Evolutionary conservation across 2,329 filamentous ascomycete genomes (phyloP).

Genomic region (Penicillium sp.): DNA sequence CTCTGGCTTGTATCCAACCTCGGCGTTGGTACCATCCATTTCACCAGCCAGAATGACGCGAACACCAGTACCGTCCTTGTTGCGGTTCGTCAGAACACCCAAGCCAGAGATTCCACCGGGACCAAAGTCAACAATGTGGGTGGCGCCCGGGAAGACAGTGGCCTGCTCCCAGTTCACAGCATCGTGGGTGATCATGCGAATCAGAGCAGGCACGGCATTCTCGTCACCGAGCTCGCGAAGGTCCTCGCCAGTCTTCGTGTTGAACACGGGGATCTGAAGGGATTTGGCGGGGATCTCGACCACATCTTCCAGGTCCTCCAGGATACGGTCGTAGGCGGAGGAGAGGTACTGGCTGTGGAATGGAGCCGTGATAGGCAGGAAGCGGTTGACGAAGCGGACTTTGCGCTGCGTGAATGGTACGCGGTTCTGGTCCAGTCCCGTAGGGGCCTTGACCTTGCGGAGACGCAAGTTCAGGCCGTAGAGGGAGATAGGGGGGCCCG

Average conservation of each 20-base stretch:
- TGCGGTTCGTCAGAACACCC: constrained; percentile 91
- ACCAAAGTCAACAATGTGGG: constrained; percentile 93
- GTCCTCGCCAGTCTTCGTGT: constrained; percentile 85
- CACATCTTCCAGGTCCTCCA: constrained; percentile 80
- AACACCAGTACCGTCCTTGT: constrained; percentile 97
- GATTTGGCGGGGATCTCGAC: constrained; percentile 61
- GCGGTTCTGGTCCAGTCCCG: constrained; percentile 91
- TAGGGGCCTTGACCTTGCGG: constrained; percentile 94
- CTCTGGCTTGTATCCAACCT: constrained; percentile 97
- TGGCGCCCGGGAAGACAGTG: constrained; percentile 82
- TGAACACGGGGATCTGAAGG: constrained; percentile 78
- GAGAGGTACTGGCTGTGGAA: constrained; percentile 95
- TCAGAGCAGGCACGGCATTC: constrained; percentile 77
- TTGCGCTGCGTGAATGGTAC: constrained; percentile 95
- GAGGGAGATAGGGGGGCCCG: constrained; percentile 88
- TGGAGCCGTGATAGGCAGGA: constrained; percentile 92
- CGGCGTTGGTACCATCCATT: constrained; percentile 81
- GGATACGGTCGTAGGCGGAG: constrained; percentile 73
- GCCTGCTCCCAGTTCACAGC: constrained; percentile 95
- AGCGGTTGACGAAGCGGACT: constrained; percentile 91
- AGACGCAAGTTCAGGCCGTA: constrained; percentile 94
- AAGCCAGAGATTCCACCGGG: constrained; percentile 95
- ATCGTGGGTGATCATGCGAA: constrained; percentile 91
- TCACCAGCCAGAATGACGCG: constrained; percentile 90
- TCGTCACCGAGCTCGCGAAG: constrained; percentile 63